Base-by-base conservation (phyloP, 495 filamentous ascomycete genomes). In the Penicillium longicatenatum region DNA sequence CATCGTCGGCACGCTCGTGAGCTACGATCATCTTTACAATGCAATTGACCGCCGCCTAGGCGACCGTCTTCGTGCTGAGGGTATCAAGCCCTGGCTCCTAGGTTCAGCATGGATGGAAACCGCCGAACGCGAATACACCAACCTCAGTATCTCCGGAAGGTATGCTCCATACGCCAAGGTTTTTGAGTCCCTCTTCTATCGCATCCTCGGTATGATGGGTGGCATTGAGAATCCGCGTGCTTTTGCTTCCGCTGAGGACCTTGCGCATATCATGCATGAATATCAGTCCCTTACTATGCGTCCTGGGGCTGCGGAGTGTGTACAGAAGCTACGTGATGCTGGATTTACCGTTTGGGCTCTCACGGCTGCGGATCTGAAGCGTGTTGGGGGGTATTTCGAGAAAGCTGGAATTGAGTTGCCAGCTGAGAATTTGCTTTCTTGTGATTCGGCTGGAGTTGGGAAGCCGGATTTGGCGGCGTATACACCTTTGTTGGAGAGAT, bases 311-410 rank as follows among this genome's bases (percentile, higher is more conserved):
- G 61, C 44, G 8, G 70, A 78, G 45, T 73, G 69, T 49, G 58
- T 78, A 2, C 35, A 65, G 22, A 74, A 70, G 60, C 64, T 79
- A 2, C 66, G 69, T 6, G 58, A 72, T 51, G 70, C 63, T 1
- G 74, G 74, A 8, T 79, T 78, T 31, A 76, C 66, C 1, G 65
- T 77, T 3, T 79, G 76, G 76, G 68, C 64, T 1, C 69, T 79
- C 11, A 79, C 76, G 5, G 71, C 75, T 0, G 75, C 68, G 8
- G 74, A 77, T 62, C 26, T 61, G 9, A 62, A 55, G 19, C 54
- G 74, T 6, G 74, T 79, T 12, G 47, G 62, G 9, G 71, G 71
- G 8, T 77, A 77, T 52, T 76, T 79, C 51, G 47, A 64, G 10
- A 47, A 64, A 2, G 70, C 60, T 5, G 76, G 72, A 0, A 46